These are phyloP conservation scores for Discostella stelligera DNA, from an alignment of 352 stramenopile species.

Conservation along the genomic window DNA sequence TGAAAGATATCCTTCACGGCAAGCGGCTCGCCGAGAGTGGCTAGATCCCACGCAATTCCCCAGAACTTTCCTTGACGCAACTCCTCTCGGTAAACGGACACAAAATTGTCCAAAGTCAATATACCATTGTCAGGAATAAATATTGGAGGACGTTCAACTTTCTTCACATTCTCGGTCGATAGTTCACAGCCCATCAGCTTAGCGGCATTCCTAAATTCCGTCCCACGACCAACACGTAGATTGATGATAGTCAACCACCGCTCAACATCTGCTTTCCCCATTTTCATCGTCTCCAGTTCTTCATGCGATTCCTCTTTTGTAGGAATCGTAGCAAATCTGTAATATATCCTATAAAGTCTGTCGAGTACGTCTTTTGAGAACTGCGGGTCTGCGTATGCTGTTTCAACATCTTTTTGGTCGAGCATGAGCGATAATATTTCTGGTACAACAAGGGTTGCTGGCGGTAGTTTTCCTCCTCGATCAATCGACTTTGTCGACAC, in stretches of 20 bases:
- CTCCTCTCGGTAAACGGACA: constrained; percentile 79
- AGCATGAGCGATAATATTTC: constrained; percentile 77
- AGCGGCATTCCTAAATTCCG: constrained; percentile 73
- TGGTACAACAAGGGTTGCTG: constrained; percentile 75
- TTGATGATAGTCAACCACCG: constrained; percentile 79
- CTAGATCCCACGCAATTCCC: constrained; percentile 82
- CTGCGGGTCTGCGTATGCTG: constrained; percentile 54
- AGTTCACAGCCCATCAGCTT: constrained; percentile 72
- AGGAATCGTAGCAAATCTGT: constrained; percentile 47
- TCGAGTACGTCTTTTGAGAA: constrained; percentile 64
- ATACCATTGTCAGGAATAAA: constrained; percentile 62
- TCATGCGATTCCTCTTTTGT: background rate
- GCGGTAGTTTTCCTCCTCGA: constrained; percentile 26
- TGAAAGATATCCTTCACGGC: constrained; percentile 62
- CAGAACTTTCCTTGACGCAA: constrained; percentile 82
- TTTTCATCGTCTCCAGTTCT: constrained; percentile 35
- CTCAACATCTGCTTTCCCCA: constrained; percentile 74
- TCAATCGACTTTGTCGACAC: constrained; percentile 14
- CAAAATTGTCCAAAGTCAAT: constrained; percentile 62
- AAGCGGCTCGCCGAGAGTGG: constrained; percentile 64
- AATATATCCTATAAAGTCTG: constrained; percentile 59
- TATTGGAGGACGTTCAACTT: constrained; percentile 45
- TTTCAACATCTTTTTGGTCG: constrained; percentile 38
- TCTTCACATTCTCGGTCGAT: constrained; percentile 25
- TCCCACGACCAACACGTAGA: constrained; percentile 60